Evolutionary conservation across 1,284 basidiomycete genomes (phyloP).

Genomic region (Afroboletus lepidellus): DNA sequence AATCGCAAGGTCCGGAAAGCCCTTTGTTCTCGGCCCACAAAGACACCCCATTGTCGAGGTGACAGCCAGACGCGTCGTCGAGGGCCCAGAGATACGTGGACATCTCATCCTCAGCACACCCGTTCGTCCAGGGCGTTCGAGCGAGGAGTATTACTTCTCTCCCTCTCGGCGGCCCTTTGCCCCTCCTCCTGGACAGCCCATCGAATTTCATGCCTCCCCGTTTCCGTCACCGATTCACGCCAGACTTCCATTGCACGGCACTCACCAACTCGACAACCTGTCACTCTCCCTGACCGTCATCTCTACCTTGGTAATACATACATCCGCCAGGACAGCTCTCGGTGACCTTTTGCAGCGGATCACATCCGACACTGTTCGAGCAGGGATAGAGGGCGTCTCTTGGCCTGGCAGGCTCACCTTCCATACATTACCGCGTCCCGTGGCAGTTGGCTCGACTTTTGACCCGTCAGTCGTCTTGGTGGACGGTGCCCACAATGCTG

Average conservation of each 20-base stretch:
- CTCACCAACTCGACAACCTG: constrained; percentile 83
- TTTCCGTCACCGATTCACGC: constrained; percentile 42
- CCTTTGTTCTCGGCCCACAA: constrained; percentile 79
- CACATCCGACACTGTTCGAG: constrained; percentile 26
- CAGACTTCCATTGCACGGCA: constrained; percentile 67
- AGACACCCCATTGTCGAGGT: constrained; percentile 50
- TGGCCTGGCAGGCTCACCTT: constrained; percentile 91
- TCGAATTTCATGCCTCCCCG: constrained; percentile 42
- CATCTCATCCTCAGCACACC: constrained; percentile 38
- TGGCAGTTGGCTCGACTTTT: constrained; percentile 16
- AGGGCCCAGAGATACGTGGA: constrained; percentile 36
- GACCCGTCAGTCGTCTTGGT: constrained; percentile 57
- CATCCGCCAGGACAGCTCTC: constrained; percentile 28
- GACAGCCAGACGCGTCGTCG: constrained; percentile 42
- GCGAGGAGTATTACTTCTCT: constrained; percentile 38
- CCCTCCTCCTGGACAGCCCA: constrained; percentile 43
- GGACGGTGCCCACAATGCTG: constrained; percentile 96
- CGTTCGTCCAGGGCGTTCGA: constrained; percentile 18
- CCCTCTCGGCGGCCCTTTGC: constrained; percentile 35
- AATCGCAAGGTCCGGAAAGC: constrained; percentile 68
- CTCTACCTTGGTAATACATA: constrained; percentile 54
- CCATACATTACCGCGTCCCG: constrained; percentile 41
- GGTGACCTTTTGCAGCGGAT: constrained; percentile 21
- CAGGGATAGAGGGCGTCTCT: constrained; percentile 57
- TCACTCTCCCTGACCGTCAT: constrained; percentile 68